phyloP scores from a whole-genome alignment of 75 land plant species.

The Pseudotsuga menziesii region DNA sequence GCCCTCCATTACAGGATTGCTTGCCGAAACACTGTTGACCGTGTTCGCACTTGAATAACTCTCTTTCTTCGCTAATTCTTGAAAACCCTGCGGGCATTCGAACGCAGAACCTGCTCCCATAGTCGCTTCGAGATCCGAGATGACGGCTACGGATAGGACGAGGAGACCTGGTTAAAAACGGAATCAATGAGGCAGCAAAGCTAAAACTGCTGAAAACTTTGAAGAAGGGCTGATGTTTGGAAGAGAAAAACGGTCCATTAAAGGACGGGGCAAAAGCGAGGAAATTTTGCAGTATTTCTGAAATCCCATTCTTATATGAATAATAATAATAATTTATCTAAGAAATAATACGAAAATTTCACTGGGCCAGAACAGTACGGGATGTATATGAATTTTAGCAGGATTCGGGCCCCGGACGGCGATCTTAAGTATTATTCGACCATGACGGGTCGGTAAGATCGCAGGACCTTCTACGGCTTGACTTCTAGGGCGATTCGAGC shows the following conservation, averaged over 20 bases:
- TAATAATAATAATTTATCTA: background rate
- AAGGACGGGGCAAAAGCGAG: background rate
- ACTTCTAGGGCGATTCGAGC: background rate
- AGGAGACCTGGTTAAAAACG: background rate
- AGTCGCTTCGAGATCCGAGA: constrained; percentile 2
- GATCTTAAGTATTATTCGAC: no score
- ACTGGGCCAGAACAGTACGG: no score
- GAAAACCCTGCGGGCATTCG: constrained; percentile 5
- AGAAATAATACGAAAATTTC: no score
- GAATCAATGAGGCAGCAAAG: background rate
- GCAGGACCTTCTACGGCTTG: background rate
- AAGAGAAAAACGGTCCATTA: background rate
- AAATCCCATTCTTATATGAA: background rate
- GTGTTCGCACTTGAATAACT: background rate
- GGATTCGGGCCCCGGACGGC: no score
- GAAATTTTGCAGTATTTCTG: background rate
- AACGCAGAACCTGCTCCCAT: constrained; percentile 4
- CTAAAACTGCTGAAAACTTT: background rate
- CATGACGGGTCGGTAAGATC: no score
- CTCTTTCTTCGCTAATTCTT: background rate
- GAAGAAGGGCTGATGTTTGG: background rate
- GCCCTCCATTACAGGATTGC: constrained; percentile 2
- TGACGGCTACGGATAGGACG: background rate
- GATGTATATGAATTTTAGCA: no score
- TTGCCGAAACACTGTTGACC: background rate